Evolutionary conservation across 345 rosid genomes (phyloP).

Genomic region (Boechera retrofracta): DNA sequence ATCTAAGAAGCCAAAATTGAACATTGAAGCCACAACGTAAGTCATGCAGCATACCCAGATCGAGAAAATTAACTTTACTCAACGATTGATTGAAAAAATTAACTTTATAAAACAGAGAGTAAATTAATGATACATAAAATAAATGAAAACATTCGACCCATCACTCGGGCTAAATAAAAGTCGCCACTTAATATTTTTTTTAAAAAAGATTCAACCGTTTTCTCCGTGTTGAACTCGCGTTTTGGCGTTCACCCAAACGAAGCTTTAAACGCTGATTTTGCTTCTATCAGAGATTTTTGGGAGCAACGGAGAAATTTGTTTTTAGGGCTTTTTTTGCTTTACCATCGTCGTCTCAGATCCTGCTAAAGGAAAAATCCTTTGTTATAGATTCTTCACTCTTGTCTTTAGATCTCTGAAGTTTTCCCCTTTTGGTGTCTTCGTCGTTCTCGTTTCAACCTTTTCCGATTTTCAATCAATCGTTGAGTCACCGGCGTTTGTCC

Average conservation of each 20-base stretch:
- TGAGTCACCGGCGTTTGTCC: slow-evolving; percentile 13
- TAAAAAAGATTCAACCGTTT: slow-evolving; percentile 51
- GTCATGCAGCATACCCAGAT: slow-evolving; percentile 2
- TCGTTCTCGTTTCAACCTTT: slow-evolving; percentile 24
- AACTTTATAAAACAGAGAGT: too few species aligned
- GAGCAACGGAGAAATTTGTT: slow-evolving; percentile 1
- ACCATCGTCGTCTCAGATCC: slow-evolving; percentile 36
- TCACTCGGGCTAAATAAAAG: background rate
- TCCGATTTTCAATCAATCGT: slow-evolving; percentile 32
- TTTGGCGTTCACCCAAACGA: slow-evolving; percentile 41
- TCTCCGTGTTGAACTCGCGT: slow-evolving; percentile 70
- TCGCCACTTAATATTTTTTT: slow-evolving; percentile 2
- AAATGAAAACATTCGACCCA: too few species aligned
- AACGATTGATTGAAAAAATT: too few species aligned
- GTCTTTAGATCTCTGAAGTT: slow-evolving; percentile 4
- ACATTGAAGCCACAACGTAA: background rate
- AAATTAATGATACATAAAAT: too few species aligned
- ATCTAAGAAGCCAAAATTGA: slow-evolving; percentile 47
- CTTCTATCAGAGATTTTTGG: slow-evolving; percentile 14
- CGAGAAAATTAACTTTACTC: too few species aligned
- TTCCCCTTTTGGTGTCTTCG: background rate
- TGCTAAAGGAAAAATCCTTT: slow-evolving; percentile 1
- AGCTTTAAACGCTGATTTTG: slow-evolving; percentile 37
- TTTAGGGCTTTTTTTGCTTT: slow-evolving; percentile 12
- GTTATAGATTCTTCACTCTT: slow-evolving; percentile 24